These are phyloP conservation scores for Salix brachista DNA, from an alignment of 345 rosid genomes.

Conservation along the genomic window DNA sequence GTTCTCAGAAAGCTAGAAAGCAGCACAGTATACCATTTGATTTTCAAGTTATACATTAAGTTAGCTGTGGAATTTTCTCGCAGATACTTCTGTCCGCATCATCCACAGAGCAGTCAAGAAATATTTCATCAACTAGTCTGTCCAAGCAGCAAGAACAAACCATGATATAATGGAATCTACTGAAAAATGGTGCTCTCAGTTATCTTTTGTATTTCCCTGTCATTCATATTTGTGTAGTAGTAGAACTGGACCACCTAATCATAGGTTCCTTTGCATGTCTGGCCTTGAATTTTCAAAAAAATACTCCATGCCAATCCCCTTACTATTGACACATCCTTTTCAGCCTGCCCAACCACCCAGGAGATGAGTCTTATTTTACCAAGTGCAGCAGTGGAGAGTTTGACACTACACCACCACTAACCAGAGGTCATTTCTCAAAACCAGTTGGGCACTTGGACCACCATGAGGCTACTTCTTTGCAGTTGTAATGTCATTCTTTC, in stretches of 20 bases:
- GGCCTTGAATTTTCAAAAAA: neutral
- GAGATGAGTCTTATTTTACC: neutral
- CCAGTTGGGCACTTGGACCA: neutral
- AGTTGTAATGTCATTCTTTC: neutral
- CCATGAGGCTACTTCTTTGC: neutral
- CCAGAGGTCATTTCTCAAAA: neutral
- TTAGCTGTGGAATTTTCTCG: neutral
- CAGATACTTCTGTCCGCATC: neutral
- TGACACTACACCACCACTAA: neutral
- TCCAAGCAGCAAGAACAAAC: neutral
- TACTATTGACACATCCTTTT: neutral
- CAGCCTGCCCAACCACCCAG: neutral
- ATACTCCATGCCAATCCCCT: neutral
- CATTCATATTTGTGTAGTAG: neutral
- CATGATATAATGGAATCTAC: neutral
- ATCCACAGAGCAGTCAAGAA: neutral
- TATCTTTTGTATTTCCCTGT: neutral
- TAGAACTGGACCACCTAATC: neutral
- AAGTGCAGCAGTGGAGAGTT: neutral
- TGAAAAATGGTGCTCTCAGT: neutral
- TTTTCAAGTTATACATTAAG: neutral
- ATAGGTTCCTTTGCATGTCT: neutral
- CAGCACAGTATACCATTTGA: neutral
- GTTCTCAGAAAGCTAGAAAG: neutral
- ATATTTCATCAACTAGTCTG: neutral